These are phyloP conservation scores for Glonium stellatum DNA, from an alignment of 495 filamentous ascomycete species.

Conservation along the genomic window DNA sequence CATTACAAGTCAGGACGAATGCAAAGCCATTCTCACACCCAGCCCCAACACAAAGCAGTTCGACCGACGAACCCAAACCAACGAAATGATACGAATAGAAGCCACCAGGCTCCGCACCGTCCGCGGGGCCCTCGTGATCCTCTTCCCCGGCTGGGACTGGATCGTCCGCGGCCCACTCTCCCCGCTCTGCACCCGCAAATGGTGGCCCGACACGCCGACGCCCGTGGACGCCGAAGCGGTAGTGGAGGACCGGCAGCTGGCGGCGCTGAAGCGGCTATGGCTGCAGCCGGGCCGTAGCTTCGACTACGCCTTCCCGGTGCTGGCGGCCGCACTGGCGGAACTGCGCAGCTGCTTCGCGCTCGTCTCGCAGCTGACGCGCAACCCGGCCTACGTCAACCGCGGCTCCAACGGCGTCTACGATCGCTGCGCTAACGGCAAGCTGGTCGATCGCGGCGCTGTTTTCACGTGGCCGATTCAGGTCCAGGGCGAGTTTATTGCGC, in stretches of 20 bases:
- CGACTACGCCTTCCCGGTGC: constrained; percentile 4
- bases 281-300: constrained; percentile 3
- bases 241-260: constrained; percentile 17
- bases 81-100: constrained; percentile 4
- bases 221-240: constrained; percentile 6
- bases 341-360: constrained; percentile 15
- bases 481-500: constrained; percentile 10
- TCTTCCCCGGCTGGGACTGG: constrained; percentile 18
- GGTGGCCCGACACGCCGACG: constrained; percentile 14
- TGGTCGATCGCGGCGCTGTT: constrained; percentile 19
- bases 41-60: not conserved
- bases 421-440: constrained; percentile 6
- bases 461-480: constrained; percentile 16
- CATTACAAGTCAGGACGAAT: constrained; percentile 16
- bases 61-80: not conserved
- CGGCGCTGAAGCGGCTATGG: constrained; percentile 16
- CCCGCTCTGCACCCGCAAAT: constrained; percentile 6
- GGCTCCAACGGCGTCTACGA: constrained; percentile 10
- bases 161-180: constrained; percentile 6
- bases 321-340: not conserved
- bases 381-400: not conserved
- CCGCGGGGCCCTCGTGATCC: constrained; percentile 11
- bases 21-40: constrained; percentile 15
- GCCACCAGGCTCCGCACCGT: constrained; percentile 6
- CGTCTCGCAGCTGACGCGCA: constrained; percentile 14